Base-by-base conservation (phyloP, 2,329 filamentous ascomycete genomes). In the Magnaporthiopsis rhizophila region DNA sequence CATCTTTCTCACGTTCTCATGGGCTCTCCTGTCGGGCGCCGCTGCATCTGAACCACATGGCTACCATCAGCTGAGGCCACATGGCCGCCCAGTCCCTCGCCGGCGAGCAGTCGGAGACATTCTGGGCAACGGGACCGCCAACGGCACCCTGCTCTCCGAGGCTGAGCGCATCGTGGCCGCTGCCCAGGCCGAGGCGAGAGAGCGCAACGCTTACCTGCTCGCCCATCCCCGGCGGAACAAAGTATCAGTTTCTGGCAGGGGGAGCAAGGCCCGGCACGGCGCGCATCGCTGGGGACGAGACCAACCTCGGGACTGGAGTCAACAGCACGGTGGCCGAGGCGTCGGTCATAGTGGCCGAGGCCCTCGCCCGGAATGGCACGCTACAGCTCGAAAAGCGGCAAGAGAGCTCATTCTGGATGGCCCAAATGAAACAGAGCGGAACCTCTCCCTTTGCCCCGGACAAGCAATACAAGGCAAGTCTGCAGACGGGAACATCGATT, bases 401-500 rank as follows among this genome's bases (percentile, higher is more conserved):
- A 24, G 3, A 21, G 53, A 38, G 28, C 59, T 26, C 28, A 26
- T 78, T 72, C 69, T 78, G 77, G 77, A 75, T 82, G 73, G 79
- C 80, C 38, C 72, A 76, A 28, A 74, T 83, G 64, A 69, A 71
- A 15, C 81, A 82, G 66, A 34, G 32, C 32, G 32, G 32, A 13
- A 45, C 38, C 12, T 45, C 38, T 45, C 18, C 38, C 38, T 45
- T 45, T 45, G 38, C 38, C 38, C 4, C 38, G 38, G 38, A 45
- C 12, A 45, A 15, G 38, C 13, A 18, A 45, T 45, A 45, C 38
- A 12, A 18, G 38, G 38, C 13, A 45, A 45, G 38, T 18, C 38
- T 18, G 38, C 6, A 45, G 38, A 45, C 38, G 38, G 81, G 64
- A 71, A 45, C 18, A 18, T 45, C 18, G 12, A 26, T 28, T 32